Evolutionary conservation across 1,284 basidiomycete species (phyloP), one percentile per base, ranked within the genome.

Genomic region (Polyporus tsugae): DNA sequence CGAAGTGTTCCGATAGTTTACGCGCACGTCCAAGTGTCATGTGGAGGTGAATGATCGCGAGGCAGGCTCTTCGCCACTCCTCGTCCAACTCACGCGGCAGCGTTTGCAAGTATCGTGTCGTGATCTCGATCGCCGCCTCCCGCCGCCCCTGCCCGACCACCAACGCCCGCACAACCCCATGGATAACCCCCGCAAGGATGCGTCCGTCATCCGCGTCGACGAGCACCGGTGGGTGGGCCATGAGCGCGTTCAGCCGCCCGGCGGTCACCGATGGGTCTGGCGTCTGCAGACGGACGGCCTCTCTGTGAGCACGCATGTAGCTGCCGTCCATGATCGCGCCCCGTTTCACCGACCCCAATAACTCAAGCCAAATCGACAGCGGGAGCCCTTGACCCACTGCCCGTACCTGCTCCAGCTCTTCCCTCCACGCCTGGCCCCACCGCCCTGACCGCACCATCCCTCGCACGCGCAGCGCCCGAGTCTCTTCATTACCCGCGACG

Each of bases 31-130:
- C 65, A 13, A 72, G 68, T 4, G 70, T 69, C 41, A 82, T 55
- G 66, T 80, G 78, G 44, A 79, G 71, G 70, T 82, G 79, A 36
- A 82, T 69, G 66, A 83, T 77, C 10, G 77, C 71, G 22, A 80
- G 70, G 52, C 79, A 79, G 33, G 60, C 68, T 9, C 64, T 60
- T 44, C 62, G 70, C 63, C 65, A 66, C 36, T 42, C 67, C 15
- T 39, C 63, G 59, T 69, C 73, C 19, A 80, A 59, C 41, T 66
- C 55, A 22, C 59, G 61, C 38, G 77, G 76, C 29, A 79, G 65
- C n/a, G 62, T 57, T 33, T 68, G 13, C 61, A 82, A 72, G 71
- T 77, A 80, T 22, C 60, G 55, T 22, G 62, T 46, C 33, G 79
- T 80, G 41, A 79, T 33, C 35, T 71, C 64, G 15, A 72, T 63